Evolutionary conservation across 208 protist species (phyloP).

Genomic region (Blechomonas ayalai): DNA sequence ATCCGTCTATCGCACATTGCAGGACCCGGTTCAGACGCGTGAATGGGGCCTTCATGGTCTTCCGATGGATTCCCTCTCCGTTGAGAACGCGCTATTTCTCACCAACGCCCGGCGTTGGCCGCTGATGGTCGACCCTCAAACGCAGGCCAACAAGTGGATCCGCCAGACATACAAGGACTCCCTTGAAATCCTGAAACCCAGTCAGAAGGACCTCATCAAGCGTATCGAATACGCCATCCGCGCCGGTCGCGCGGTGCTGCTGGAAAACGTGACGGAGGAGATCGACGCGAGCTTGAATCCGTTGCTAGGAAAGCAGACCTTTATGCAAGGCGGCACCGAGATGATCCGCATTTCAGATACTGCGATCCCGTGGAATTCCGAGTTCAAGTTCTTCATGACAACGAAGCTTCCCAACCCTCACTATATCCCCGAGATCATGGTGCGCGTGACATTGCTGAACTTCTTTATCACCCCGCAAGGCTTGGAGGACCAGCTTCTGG

Average conservation of each 20-base stretch:
- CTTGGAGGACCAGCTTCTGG: constrained; percentile 98
- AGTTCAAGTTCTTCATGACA: constrained; percentile 99
- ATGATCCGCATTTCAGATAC: constrained; percentile 97
- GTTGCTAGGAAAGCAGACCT: constrained; percentile 92
- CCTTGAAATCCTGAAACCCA: constrained; percentile 95
- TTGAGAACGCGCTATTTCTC: constrained; percentile 97
- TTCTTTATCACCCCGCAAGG: constrained; percentile 98
- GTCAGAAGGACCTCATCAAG: constrained; percentile 93
- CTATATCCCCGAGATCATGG: constrained; percentile 95
- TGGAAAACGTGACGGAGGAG: constrained; percentile 95
- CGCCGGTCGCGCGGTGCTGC: constrained; percentile 91
- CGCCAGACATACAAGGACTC: constrained; percentile 93
- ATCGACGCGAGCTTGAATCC: constrained; percentile 96
- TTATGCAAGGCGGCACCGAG: constrained; percentile 88
- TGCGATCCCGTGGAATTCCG: constrained; percentile 92
- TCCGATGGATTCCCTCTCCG: constrained; percentile 93
- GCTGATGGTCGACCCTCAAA: constrained; percentile 98
- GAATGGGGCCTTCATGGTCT: constrained; percentile 94
- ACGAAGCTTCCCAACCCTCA: constrained; percentile 97
- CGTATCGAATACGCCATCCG: constrained; percentile 94
- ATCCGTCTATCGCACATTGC: constrained; percentile 89
- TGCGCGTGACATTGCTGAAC: constrained; percentile 98
- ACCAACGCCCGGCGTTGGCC: constrained; percentile 93
- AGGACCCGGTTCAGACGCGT: constrained; percentile 93
- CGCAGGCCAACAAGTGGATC: constrained; percentile 98